Evolutionary conservation across 352 stramenopile species (phyloP).

Genomic region (Phytophthora citrophthora): DNA sequence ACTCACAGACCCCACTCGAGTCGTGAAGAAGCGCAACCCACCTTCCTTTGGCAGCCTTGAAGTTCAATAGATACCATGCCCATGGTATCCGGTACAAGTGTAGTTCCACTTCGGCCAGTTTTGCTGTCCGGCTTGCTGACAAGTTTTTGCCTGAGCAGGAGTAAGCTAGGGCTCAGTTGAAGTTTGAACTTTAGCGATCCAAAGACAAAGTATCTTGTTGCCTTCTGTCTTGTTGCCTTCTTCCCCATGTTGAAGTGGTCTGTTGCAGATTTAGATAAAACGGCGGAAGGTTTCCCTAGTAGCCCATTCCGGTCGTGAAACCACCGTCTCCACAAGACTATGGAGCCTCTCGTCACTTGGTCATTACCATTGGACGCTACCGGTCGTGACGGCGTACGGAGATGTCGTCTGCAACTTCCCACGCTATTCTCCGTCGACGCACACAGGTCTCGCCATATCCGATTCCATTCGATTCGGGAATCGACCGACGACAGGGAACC

Average conservation of each 20-base stretch:
- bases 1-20: too few relatives aligned
- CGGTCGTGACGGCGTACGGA: constrained; percentile 3
- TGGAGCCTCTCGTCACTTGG: constrained; percentile 12
- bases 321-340: constrained; percentile 11
- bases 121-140: constrained; percentile 15
- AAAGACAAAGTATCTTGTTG: constrained; percentile 1
- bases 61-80: too few relatives aligned
- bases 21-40: too few relatives aligned
- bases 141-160: background rate
- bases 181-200: constrained; percentile 14
- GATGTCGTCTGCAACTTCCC: constrained; percentile 11
- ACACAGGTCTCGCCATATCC: background rate
- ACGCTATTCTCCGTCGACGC: constrained; percentile 11
- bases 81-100: too few relatives aligned
- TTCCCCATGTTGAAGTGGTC: constrained; percentile 21
- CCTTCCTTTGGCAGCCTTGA: too few relatives aligned
- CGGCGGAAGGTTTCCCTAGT: constrained; percentile 2
- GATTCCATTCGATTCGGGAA: background rate
- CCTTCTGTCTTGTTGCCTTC: too few relatives aligned
- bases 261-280: constrained; percentile 7
- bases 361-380: constrained; percentile 17
- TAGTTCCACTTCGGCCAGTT: constrained; percentile 12
- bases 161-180: background rate
- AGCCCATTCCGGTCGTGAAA: constrained; percentile 11
- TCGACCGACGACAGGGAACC: constrained; percentile 21